These are phyloP conservation scores for Ustilago sp. DNA, from an alignment of 1,284 basidiomycete genomes.

Conservation along the genomic window DNA sequence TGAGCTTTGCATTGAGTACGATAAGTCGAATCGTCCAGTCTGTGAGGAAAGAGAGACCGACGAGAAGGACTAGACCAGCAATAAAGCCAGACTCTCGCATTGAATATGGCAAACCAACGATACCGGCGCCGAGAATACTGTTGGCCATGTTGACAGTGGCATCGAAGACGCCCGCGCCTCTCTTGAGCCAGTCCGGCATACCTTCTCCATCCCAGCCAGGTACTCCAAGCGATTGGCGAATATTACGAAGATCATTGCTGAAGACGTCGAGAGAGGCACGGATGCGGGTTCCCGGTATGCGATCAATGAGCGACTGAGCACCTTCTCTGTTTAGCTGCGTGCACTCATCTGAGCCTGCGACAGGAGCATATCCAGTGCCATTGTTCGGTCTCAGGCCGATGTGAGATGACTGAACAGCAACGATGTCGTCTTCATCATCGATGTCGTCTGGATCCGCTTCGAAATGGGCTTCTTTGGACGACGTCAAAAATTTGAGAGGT, in stretches of 20 bases:
- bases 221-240: conserved; percentile 51
- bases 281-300: conserved; percentile 29
- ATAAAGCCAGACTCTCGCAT: conserved; percentile 92
- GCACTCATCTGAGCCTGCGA: conserved; percentile 14
- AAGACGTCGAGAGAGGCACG: conserved; percentile 55
- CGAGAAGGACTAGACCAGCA: conserved; percentile 82
- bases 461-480: conserved; percentile 69
- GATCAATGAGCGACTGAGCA: conserved; percentile 40
- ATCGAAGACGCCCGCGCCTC: conserved; percentile 82
- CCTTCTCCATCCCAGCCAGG: conserved; percentile 72
- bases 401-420: conserved; percentile 41
- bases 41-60: conserved; percentile 84
- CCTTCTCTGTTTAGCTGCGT: conserved; percentile 30
- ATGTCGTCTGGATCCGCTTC: conserved; percentile 69
- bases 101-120: conserved; percentile 82
- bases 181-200: conserved; percentile 70
- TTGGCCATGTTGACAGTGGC: conserved; percentile 95
- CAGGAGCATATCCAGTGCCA: conserved; percentile 10
- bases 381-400: conserved; percentile 23
- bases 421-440: conserved; percentile 42
- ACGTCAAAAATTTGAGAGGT: conserved; percentile 57
- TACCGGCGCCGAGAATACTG: conserved; percentile 91
- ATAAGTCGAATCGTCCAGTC: conserved; percentile 99
- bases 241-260: conserved; percentile 55
- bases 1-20: conserved; percentile 89